Conservation (phyloP, 164 flowering plant species). For the Liquidambar formosana region DNA sequence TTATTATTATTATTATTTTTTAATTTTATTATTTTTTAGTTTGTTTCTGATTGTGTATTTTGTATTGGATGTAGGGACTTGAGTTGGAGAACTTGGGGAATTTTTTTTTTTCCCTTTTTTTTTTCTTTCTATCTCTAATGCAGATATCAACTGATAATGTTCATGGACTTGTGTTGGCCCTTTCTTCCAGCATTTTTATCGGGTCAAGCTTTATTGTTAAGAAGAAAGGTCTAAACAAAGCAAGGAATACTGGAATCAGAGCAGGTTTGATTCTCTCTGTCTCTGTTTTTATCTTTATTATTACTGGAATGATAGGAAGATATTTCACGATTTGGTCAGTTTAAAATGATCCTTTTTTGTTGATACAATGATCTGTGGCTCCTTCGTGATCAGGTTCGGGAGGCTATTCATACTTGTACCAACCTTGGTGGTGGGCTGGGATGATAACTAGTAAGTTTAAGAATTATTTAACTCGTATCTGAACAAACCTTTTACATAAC, state of each 20-base stretch:
- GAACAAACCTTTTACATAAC: too few relatives aligned
- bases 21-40: too few relatives aligned
- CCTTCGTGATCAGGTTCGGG: constrained; percentile 54
- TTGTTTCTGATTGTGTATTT: background rate
- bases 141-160: constrained; percentile 69
- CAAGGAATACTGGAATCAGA: constrained; percentile 59
- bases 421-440: constrained; percentile 97
- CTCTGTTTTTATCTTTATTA: too few relatives aligned
- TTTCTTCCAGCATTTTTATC: constrained; percentile 82
- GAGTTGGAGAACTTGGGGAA: constrained; percentile 16
- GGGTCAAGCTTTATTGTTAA: constrained; percentile 88
- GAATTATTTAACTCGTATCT: background rate
- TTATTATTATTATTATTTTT: too few relatives aligned
- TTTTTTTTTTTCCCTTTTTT: background rate
- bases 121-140: constrained; percentile 34
- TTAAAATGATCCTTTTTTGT: background rate
- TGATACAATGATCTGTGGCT: background rate
- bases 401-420: constrained; percentile 72
- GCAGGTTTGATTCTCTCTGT: constrained; percentile 49
- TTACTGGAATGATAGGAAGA: background rate
- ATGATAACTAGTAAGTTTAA: constrained; percentile 77
- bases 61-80: constrained; percentile 22
- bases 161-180: constrained; percentile 66
- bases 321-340: too few relatives aligned
- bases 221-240: constrained; percentile 78